Conservation (phyloP, 78 protist genomes). For the Monocercomonoides exilis region DNA sequence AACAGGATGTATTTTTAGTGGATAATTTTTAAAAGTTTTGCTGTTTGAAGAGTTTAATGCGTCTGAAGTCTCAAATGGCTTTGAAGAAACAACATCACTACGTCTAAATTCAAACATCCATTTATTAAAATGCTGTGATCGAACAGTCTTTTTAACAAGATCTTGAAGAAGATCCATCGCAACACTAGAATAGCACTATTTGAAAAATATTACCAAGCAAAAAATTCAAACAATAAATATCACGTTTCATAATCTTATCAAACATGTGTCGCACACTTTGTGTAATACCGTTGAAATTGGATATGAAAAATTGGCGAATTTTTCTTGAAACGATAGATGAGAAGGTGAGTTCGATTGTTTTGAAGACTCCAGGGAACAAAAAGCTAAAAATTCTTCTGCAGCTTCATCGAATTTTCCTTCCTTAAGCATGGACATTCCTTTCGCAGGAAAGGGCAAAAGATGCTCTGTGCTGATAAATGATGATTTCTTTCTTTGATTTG, state of each 20-base stretch:
- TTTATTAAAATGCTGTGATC: not conserved
- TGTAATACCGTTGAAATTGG: not conserved
- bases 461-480: not conserved
- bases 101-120: not conserved
- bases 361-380: not conserved
- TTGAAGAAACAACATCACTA: not conserved
- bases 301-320: not conserved
- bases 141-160: not conserved
- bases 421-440: not conserved
- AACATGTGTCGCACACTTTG: too few relatives aligned
- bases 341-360: not conserved
- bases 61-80: not conserved
- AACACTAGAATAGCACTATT: not conserved
- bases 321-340: not conserved
- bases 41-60: too few relatives aligned
- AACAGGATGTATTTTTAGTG: not conserved
- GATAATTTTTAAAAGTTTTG: too few relatives aligned
- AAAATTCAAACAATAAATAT: not conserved
- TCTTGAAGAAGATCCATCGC: not conserved
- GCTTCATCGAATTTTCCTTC: not conserved
- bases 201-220: not conserved
- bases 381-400: not conserved
- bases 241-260: too few relatives aligned
- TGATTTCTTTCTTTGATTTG: not conserved
- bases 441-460: not conserved